These are phyloP conservation scores for Bipolaris zeicola DNA, from an alignment of 2,329 filamentous ascomycete species.

Conservation along the genomic window DNA sequence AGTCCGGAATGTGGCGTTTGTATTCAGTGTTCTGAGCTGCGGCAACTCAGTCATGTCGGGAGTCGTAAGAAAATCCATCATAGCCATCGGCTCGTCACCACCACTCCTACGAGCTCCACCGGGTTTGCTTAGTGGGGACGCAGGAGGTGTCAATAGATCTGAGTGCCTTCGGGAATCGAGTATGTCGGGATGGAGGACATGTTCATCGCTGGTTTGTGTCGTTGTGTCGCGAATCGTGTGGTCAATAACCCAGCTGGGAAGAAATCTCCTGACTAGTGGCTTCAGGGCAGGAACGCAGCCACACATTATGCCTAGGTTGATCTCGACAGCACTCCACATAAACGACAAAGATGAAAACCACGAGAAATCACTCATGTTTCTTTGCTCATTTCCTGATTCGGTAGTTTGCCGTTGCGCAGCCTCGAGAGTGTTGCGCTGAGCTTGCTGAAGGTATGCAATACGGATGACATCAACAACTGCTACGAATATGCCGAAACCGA, in stretches of 20 bases:
- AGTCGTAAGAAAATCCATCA: conserved; percentile 61
- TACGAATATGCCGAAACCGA: conserved; percentile 85
- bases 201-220: conserved; percentile 39
- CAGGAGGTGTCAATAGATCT: conserved; percentile 28
- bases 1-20: conserved; percentile 34
- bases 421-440: conserved; percentile 57
- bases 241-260: conserved; percentile 63
- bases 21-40: conserved; percentile 45
- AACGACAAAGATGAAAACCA: conserved; percentile 82
- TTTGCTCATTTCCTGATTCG: conserved; percentile 35
- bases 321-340: conserved; percentile 94
- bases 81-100: conserved; percentile 45
- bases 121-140: conserved; percentile 34
- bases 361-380: conserved; percentile 58
- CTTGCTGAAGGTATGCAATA: conserved; percentile 86
- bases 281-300: conserved; percentile 93
- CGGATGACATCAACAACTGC: conserved; percentile 86
- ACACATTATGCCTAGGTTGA: conserved; percentile 87
- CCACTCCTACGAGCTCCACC: conserved; percentile 27
- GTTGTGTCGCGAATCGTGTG: conserved; percentile 38
- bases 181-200: conserved; percentile 32
- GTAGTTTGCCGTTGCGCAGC: conserved; percentile 42
- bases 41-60: conserved; percentile 51
- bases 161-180: conserved; percentile 28
- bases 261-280: conserved; percentile 72